Base-by-base conservation (phyloP, 805 yeast species). In the Candida wancherniae region DNA sequence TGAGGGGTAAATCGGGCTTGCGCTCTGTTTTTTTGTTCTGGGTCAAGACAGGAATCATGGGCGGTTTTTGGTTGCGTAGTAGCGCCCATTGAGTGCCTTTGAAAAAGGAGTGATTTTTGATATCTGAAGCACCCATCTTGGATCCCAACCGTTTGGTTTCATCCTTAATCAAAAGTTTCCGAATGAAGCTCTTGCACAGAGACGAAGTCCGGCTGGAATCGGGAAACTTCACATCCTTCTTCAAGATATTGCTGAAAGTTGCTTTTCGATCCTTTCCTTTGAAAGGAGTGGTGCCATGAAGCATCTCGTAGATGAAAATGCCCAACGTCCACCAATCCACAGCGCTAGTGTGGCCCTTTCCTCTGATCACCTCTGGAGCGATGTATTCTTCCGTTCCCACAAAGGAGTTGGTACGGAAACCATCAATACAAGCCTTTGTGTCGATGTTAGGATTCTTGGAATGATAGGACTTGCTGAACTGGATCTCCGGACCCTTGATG, bases 251-350 rank as follows among this genome's bases (percentile, higher is more conserved):
- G 24, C 90, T 77, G 54, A 92, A 92, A 0, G 99, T 92, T 45
- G 80, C 80, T 50, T 87, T 87, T 24, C 97, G 71, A 43, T 80
- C 86, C 20, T 75, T 67, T 5, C 98, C 98, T 61, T 92, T 92
- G 62, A 90, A 92, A 2, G 99, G 99, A 0, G 98, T 92, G 6
- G 86, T 83, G 1, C 97, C 97, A 57, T 77, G 88, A 14, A 92
- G 62, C 98, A 92, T 92, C 53, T 92, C 99, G 57, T 77, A 94
- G 15, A 87, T 66, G 48, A 92, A 70, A 13, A 92, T 87, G 3
- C 99, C 99, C 43, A 92, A 64, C 0, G 98, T 92, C 99, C 99
- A 92, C 98, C 98, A 92, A 57, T 92, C 99, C 11, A 92, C 98
- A 0, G 97, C 96, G 6, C 90, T 81, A 1, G 97, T 90, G 50